Conservation (phyloP, 1,284 basidiomycete species). For the Sporisorium reilianum region DNA sequence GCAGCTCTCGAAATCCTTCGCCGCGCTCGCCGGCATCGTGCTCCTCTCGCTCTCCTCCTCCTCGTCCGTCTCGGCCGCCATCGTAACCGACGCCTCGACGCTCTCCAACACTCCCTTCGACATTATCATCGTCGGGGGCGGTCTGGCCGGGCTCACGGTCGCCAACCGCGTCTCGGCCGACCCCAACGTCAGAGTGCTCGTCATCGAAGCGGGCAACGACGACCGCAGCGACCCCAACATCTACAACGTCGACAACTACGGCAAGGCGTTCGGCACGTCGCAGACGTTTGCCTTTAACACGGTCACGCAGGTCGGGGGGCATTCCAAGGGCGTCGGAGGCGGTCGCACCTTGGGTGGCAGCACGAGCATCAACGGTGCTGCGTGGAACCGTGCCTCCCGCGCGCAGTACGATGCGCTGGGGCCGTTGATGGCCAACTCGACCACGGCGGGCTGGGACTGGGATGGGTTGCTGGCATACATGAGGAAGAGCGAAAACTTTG, state of each 20-base stretch:
- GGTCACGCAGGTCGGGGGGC: constrained; percentile 67
- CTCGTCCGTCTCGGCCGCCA: constrained; percentile 11
- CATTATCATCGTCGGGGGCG: constrained; percentile 60
- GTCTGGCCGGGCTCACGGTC: constrained; percentile 64
- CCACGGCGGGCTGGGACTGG: constrained; percentile 74
- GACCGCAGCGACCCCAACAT: constrained; percentile 40
- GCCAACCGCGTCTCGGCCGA: constrained; percentile 65
- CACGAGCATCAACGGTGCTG: constrained; percentile 76
- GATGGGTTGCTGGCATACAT: constrained; percentile 73
- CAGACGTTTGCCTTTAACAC: constrained; percentile 74
- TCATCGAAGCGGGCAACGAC: constrained; percentile 67
- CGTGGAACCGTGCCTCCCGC: constrained; percentile 74
- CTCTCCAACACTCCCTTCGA: constrained; percentile 59
- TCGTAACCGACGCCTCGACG: constrained; percentile 22
- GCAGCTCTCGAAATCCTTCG: constrained; percentile 30
- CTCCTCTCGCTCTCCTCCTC: constrained; percentile 10
- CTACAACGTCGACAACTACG: constrained; percentile 70
- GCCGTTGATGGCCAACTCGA: constrained; percentile 71
- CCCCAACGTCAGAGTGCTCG: constrained; percentile 55
- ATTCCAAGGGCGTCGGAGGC: constrained; percentile 71
- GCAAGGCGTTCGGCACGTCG: constrained; percentile 72
- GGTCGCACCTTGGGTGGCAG: constrained; percentile 76
- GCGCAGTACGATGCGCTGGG: constrained; percentile 76
- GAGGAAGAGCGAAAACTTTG: constrained; percentile 76
- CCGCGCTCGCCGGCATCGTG: constrained; percentile 12